Base-by-base conservation (phyloP, 768 basidiomycete species). In the Leccinum barrowsii region DNA sequence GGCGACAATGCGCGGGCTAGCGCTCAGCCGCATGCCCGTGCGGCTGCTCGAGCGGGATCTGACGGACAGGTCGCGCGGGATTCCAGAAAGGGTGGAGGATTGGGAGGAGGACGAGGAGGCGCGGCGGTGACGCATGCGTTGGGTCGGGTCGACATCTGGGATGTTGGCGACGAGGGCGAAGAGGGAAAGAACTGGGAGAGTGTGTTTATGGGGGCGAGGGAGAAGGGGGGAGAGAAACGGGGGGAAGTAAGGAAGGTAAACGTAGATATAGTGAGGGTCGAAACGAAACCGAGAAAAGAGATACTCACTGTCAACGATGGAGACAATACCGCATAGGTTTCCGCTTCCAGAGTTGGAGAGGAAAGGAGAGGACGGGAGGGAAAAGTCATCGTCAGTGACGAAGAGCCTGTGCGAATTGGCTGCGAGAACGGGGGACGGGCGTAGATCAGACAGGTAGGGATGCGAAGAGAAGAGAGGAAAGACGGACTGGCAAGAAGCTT, bases 361-460 rank as follows among this genome's bases (percentile, higher is more conserved):
- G 10, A 80, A 65, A 2, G 84, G 82, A 1, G 86, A 84, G 2
- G 80, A 74, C 15, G 82, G 73, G 51, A 75, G 73, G 2, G 74
- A 60, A 7, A 81, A 77, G 53, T 92, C 89, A 40, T 63, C 65
- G 54, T 82, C 81, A 2, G 85, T 87, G 21, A 92, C 83, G 67
- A 93, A 92, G 11, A 93, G 78, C 28, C 91, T 82, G 66, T 92
- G 90, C 0, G 91, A 78, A 68, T 86, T 88, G 35, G 91, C 91
- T 92, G 61, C 11, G 11, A n/a, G 17, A 21, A 19, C 17, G 40
- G 17, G 32, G 11, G 37, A 28, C 7, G 17, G n/a, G 28, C 7
- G 49, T 37, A 30, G 46, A 61, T 51, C 56, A 60, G 54, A 52
- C 10, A 55, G 26, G 55, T 48, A 40, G n/a, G 57, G 22, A 26